These are phyloP conservation scores for Brassica balearica DNA, from an alignment of 441 rosid genomes.

Conservation along the genomic window DNA sequence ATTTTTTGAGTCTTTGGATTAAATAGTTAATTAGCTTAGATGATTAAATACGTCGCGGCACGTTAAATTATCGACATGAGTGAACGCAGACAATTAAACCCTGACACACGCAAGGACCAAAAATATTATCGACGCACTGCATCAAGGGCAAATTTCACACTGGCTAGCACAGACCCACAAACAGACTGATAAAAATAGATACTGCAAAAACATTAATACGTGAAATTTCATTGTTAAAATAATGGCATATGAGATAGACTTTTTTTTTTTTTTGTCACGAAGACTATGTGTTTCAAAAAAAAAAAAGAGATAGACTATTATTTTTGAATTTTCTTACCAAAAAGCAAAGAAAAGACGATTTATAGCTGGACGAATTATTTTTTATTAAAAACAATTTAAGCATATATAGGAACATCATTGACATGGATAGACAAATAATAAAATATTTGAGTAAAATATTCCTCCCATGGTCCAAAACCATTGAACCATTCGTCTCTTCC, in stretches of 20 bases:
- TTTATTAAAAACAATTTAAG: background rate
- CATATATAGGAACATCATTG: slow-evolving; percentile 8
- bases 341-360: slow-evolving; percentile 4
- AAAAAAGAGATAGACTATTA: background rate
- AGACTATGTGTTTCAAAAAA: too few relatives aligned
- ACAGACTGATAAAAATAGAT: slow-evolving; percentile 3
- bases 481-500: slow-evolving; percentile 38
- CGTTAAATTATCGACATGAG: slow-evolving; percentile 14
- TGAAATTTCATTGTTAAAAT: background rate
- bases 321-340: background rate
- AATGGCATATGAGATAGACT: background rate
- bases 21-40: background rate
- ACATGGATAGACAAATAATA: slow-evolving; percentile 22
- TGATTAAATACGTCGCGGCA: slow-evolving; percentile 19
- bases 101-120: slow-evolving; percentile 30
- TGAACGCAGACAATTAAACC: slow-evolving; percentile 22
- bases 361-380: background rate
- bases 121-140: background rate
- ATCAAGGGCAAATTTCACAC: slow-evolving; percentile 15
- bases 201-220: background rate
- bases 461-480: slow-evolving; percentile 41
- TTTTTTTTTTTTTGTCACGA: too few relatives aligned
- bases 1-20: background rate
- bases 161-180: slow-evolving; percentile 33
- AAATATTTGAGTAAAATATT: slow-evolving; percentile 1